phyloP scores from a whole-genome alignment of 2,329 filamentous ascomycete genomes.

The Phyllosticta ampelicida region DNA sequence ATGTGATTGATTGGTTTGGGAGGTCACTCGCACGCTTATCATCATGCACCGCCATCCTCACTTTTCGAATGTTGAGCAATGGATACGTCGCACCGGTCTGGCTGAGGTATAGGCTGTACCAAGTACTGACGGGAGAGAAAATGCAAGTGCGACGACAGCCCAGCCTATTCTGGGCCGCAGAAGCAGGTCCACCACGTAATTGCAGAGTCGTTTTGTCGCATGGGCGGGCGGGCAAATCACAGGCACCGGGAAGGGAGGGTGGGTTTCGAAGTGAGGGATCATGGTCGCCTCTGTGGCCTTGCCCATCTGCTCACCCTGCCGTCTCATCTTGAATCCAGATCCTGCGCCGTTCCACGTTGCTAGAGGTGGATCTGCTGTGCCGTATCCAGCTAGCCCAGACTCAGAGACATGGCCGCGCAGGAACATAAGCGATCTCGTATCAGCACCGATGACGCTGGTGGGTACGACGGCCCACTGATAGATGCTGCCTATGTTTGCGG shows the following conservation, averaged over 20 bases:
- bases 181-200: neutral
- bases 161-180: neutral
- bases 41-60: conserved; percentile 8
- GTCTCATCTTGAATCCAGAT: neutral
- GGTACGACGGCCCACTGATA: neutral
- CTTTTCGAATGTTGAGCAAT: conserved; percentile 7
- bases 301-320: neutral
- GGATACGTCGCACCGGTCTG: conserved; percentile 8
- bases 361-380: neutral
- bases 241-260: neutral
- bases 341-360: neutral
- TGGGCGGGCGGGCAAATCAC: neutral
- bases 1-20: neutral
- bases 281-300: neutral
- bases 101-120: conserved; percentile 9
- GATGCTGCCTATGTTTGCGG: neutral
- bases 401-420: neutral
- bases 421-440: conserved; percentile 9
- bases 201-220: neutral
- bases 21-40: neutral
- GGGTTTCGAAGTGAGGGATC: neutral
- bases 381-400: neutral
- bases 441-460: neutral
- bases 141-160: neutral
- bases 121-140: neutral